Percentiles rank a stretch among this genome's conserved stretches.
phyloP scores from a whole-genome alignment of 345 rosid species.

The Brassica carinata region DNA sequence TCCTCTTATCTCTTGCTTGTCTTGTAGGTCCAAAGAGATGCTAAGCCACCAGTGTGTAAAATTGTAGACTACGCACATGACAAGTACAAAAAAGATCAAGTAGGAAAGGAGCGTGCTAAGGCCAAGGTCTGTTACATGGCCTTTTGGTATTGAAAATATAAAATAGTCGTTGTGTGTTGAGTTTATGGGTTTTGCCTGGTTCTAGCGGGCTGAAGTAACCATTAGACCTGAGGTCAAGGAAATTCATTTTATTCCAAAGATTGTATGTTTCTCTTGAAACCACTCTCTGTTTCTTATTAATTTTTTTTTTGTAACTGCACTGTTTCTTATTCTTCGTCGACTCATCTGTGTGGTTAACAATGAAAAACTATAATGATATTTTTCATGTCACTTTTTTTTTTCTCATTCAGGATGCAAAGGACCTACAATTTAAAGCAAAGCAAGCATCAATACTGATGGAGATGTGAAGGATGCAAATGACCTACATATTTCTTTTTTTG shows the following conservation, averaged over 20 bases:
- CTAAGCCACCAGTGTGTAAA: too few species aligned
- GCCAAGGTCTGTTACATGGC: too few species aligned
- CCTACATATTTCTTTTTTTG: too few species aligned
- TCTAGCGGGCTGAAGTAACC: constrained; percentile 34
- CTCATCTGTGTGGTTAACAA: not conserved
- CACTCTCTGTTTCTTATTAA: not conserved
- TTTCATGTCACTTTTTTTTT: not conserved
- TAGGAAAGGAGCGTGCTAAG: too few species aligned
- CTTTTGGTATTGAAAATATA: too few species aligned
- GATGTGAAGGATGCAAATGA: constrained; percentile 58
- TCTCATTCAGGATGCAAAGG: constrained; percentile 70
- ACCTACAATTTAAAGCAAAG: constrained; percentile 74
- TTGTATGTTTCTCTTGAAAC: constrained; percentile 55
- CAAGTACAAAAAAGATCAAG: too few species aligned
- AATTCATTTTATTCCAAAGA: constrained; percentile 72
- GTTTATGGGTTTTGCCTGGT: constrained; percentile 13
- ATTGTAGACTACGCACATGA: too few species aligned
- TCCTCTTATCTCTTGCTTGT: too few species aligned
- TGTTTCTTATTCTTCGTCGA: not conserved
- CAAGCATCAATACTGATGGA: constrained; percentile 64
- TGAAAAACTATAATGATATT: not conserved
- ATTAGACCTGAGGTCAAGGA: constrained; percentile 55
- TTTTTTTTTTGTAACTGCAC: not conserved
- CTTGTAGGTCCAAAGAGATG: too few species aligned
- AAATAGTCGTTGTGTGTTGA: not conserved